Conservation (phyloP, 352 stramenopile genomes). For the Phytophthora fragariae region DNA sequence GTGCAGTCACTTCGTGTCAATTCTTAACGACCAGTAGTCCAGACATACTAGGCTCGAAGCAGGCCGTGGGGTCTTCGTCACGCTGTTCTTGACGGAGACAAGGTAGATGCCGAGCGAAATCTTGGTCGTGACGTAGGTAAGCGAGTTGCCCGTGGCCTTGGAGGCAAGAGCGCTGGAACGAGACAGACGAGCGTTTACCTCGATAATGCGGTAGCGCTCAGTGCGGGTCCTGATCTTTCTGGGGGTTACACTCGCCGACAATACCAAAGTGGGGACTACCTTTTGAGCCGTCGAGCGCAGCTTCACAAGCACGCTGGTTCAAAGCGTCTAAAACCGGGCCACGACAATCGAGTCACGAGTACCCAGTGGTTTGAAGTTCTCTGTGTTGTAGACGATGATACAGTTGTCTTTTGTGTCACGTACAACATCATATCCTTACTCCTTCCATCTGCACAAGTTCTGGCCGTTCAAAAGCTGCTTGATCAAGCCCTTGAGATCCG, state of each 20-base stretch:
- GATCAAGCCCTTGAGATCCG: conserved; percentile 87
- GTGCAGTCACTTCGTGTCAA: too few relatives aligned
- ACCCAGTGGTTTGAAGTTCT: conserved; percentile 98
- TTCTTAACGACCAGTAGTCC: conserved; percentile 88
- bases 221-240: conserved; percentile 97
- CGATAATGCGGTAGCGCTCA: conserved; percentile 99
- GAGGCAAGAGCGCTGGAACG: conserved; percentile 97
- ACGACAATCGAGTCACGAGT: conserved; percentile 98
- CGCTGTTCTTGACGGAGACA: conserved; percentile 95
- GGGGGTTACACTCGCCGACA: conserved; percentile 99
- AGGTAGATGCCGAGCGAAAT: conserved; percentile 96
- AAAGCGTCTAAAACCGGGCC: conserved; percentile 97
- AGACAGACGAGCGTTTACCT: conserved; percentile 98
- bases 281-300: conserved; percentile 96
- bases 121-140: conserved; percentile 99
- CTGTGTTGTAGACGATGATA: conserved; percentile 99
- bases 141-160: conserved; percentile 98
- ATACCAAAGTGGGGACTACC: conserved; percentile 97
- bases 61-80: conserved; percentile 97
- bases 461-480: conserved; percentile 98
- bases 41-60: conserved; percentile 96
- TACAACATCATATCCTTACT: conserved; percentile 99
- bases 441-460: conserved; percentile 98
- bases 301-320: conserved; percentile 98
- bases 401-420: conserved; percentile 97